Conservation (phyloP, 176 grass and related monocot genomes). For the Poa annua region DNA sequence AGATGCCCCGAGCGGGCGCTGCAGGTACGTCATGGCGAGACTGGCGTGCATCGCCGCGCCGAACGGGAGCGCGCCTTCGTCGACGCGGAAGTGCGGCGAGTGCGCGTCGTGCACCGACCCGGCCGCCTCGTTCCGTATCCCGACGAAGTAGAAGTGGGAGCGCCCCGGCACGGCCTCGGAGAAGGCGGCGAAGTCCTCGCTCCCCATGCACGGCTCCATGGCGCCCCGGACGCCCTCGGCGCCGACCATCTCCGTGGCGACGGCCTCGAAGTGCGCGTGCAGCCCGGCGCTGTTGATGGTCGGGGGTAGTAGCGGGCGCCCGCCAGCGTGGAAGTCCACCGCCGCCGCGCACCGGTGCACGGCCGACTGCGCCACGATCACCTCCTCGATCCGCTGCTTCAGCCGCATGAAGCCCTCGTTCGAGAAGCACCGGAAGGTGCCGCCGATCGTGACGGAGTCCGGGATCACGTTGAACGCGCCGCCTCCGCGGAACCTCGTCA, state of each 20-base stretch:
- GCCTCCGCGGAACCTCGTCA: slow-evolving; percentile 74
- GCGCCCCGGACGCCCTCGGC: slow-evolving; percentile 34
- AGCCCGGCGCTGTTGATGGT: slow-evolving; percentile 64
- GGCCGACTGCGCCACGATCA: slow-evolving; percentile 74
- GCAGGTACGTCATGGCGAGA: slow-evolving; percentile 72
- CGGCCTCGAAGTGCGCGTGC: slow-evolving; percentile 65
- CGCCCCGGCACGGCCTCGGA: slow-evolving; percentile 55
- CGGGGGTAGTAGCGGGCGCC: slow-evolving; percentile 56
- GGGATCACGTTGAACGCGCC: slow-evolving; percentile 86
- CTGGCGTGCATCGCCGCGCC: slow-evolving; percentile 83
- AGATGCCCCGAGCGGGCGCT: slow-evolving; percentile 6
- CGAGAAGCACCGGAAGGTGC: slow-evolving; percentile 91
- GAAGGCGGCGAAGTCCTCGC: slow-evolving; percentile 84
- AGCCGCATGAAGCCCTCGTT: slow-evolving; percentile 69
- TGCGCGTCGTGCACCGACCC: slow-evolving; percentile 48
- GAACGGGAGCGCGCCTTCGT: slow-evolving; percentile 73
- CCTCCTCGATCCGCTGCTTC: slow-evolving; percentile 83
- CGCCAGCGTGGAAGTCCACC: slow-evolving; percentile 56
- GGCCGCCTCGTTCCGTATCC: slow-evolving; percentile 44
- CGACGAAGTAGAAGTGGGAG: slow-evolving; percentile 85
- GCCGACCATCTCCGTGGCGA: slow-evolving; percentile 63
- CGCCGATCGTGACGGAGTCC: slow-evolving; percentile 79
- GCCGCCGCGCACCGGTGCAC: slow-evolving; percentile 77
- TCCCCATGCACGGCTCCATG: slow-evolving; percentile 64
- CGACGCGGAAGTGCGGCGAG: slow-evolving; percentile 73